Conservation (phyloP, 2,329 filamentous ascomycete genomes). For the Cladosporium oxysporum region DNA sequence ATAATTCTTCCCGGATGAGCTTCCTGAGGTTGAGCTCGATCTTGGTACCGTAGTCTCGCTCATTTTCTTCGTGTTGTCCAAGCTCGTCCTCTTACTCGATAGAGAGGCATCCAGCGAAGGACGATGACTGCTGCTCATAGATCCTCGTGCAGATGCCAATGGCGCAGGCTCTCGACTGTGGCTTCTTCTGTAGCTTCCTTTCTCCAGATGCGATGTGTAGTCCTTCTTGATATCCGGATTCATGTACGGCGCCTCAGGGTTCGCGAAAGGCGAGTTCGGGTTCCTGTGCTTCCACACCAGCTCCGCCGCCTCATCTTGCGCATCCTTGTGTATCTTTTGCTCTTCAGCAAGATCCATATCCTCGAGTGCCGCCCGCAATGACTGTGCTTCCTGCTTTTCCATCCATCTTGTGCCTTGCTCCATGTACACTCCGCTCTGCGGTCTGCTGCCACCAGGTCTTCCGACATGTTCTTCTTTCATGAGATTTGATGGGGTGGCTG, state of each 20-base stretch:
- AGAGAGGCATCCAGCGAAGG: neutral
- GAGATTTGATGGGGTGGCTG: neutral
- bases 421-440: constrained; percentile 68
- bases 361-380: constrained; percentile 70
- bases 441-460: constrained; percentile 52
- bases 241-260: constrained; percentile 45
- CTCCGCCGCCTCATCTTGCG: constrained; percentile 75
- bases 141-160: constrained; percentile 7
- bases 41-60: constrained; percentile 1
- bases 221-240: constrained; percentile 38
- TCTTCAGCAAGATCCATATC: constrained; percentile 70
- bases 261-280: constrained; percentile 64
- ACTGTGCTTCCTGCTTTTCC: constrained; percentile 75
- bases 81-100: constrained; percentile 5
- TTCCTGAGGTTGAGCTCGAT: neutral
- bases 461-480: constrained; percentile 12
- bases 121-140: constrained; percentile 19
- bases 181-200: constrained; percentile 67
- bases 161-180: constrained; percentile 39
- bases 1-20: constrained; percentile 34
- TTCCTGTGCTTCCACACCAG: constrained; percentile 76
- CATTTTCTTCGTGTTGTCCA: constrained; percentile 19
- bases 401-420: constrained; percentile 75
- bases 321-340: constrained; percentile 65
- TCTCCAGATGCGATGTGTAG: constrained; percentile 69